A percentile compares a stretch with the other conserved stretches of the same genome.
Evolutionary conservation across 108 stramenopile genomes (phyloP).

Genomic region (Bacterosira constricta): DNA sequence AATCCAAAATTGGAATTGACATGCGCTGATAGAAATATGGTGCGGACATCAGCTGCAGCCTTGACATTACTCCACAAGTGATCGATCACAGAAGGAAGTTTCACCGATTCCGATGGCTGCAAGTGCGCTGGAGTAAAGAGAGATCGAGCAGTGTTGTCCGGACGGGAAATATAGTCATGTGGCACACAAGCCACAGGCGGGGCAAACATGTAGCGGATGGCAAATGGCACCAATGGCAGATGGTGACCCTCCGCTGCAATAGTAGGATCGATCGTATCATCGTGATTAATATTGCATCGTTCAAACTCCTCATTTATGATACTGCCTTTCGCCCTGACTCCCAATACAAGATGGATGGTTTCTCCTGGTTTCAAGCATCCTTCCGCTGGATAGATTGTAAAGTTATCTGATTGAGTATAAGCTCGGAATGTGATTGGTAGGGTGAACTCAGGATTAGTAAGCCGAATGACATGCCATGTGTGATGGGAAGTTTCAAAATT

Average conservation of each 20-base stretch:
- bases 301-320: conserved; percentile 55
- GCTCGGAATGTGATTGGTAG: conserved; percentile 60
- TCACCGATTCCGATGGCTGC: conserved; percentile 3
- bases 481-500: conserved; percentile 55
- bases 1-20: conserved; percentile 56
- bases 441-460: conserved; percentile 66
- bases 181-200: conserved; percentile 37
- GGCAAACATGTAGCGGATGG: conserved; percentile 70
- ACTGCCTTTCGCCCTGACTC: conserved; percentile 53
- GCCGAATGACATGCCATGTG: conserved; percentile 65
- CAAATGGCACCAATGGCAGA: conserved; percentile 65
- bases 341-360: conserved; percentile 54
- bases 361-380: conserved; percentile 69
- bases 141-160: conserved; percentile 4
- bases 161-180: conserved; percentile 13
- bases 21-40: conserved; percentile 63
- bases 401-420: conserved; percentile 65
- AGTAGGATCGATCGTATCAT: conserved; percentile 27
- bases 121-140: conserved; percentile 7
- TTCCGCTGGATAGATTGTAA: conserved; percentile 68
- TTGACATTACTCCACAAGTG: conserved; percentile 47
- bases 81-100: conserved; percentile 26
- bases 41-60: conserved; percentile 52
- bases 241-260: conserved; percentile 54
- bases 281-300: conserved; percentile 47